Evolutionary conservation across 768 basidiomycete genomes (phyloP).

Genomic region (Clavaria fumosa): DNA sequence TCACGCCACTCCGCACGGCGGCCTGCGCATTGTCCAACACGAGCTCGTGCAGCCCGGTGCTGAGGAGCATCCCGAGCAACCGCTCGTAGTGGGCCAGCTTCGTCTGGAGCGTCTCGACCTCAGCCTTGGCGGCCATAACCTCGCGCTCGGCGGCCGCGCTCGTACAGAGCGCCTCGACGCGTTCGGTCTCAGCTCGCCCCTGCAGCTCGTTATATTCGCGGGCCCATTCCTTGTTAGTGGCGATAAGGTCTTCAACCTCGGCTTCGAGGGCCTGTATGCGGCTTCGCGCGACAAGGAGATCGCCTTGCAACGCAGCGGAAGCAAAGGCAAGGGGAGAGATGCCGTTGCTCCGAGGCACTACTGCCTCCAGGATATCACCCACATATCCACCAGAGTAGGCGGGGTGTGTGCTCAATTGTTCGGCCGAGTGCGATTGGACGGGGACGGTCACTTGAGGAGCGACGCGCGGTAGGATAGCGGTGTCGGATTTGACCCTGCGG

Average conservation of each 20-base stretch:
- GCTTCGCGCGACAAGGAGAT: conserved; percentile 7
- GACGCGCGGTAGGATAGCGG: not conserved
- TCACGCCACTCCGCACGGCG: conserved; percentile 17
- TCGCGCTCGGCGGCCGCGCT: conserved; percentile 12
- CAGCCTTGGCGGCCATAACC: conserved; percentile 16
- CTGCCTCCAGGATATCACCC: not conserved
- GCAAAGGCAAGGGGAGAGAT: not conserved
- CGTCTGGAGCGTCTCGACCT: conserved; percentile 13
- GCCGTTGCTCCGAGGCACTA: not conserved
- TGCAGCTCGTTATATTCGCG: conserved; percentile 8
- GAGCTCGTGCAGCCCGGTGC: conserved; percentile 20
- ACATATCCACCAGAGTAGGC: not conserved
- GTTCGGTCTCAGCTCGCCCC: conserved; percentile 16
- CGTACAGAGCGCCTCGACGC: conserved; percentile 17
- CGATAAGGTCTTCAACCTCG: conserved; percentile 14
- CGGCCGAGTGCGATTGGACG: not conserved
- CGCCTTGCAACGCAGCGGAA: not conserved
- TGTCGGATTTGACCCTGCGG: conserved; percentile 32
- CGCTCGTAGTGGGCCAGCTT: conserved; percentile 19
- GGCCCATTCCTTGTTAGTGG: conserved; percentile 6
- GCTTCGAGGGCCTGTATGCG: conserved; percentile 15
- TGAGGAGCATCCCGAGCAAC: conserved; percentile 24
- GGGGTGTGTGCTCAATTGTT: not conserved
- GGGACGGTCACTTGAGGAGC: not conserved
- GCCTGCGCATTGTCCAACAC: conserved; percentile 19